Evolutionary conservation across 352 stramenopile genomes (phyloP).

Genomic region (Pseudoperonospora humuli): DNA sequence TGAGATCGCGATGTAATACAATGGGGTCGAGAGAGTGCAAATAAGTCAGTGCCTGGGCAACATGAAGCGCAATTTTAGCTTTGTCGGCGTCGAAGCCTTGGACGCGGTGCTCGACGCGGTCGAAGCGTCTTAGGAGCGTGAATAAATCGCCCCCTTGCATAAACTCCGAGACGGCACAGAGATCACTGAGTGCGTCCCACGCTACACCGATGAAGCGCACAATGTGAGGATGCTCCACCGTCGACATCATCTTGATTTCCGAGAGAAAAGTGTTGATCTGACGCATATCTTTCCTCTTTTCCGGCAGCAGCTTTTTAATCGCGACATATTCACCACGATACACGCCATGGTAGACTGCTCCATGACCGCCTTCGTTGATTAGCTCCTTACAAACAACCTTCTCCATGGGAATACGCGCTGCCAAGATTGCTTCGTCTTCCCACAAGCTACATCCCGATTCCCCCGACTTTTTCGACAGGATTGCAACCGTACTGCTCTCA

Average conservation of each 20-base stretch:
- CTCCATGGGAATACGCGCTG: constrained; percentile 39
- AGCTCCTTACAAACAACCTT: constrained; percentile 32
- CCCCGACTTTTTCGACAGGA: constrained; percentile 3
- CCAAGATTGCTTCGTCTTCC: constrained; percentile 27
- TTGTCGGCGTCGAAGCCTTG: constrained; percentile 37
- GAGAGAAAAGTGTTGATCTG: constrained; percentile 46
- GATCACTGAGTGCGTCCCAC: constrained; percentile 39
- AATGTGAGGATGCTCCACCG: constrained; percentile 46
- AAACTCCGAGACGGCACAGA: constrained; percentile 47
- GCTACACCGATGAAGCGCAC: constrained; percentile 51
- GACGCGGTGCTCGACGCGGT: constrained; percentile 20
- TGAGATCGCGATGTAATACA: constrained; percentile 47
- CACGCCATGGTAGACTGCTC: constrained; percentile 35
- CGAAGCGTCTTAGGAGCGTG: constrained; percentile 26
- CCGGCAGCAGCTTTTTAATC: constrained; percentile 41
- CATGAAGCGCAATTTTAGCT: constrained; percentile 29
- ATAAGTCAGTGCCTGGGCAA: constrained; percentile 41
- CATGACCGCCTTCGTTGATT: constrained; percentile 39
- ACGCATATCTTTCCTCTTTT: constrained; percentile 31
- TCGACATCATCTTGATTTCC: constrained; percentile 53
- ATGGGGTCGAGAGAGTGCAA: constrained; percentile 38
- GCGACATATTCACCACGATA: constrained; percentile 41
- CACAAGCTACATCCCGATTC: constrained; percentile 16
- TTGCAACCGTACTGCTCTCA: constrained; percentile 8
- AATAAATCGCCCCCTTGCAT: constrained; percentile 44